A percentile compares a stretch with the other conserved stretches of the same genome.
These are phyloP conservation scores for Phytophthora citrophthora DNA, from an alignment of 352 stramenopile species.

Conservation along the genomic window DNA sequence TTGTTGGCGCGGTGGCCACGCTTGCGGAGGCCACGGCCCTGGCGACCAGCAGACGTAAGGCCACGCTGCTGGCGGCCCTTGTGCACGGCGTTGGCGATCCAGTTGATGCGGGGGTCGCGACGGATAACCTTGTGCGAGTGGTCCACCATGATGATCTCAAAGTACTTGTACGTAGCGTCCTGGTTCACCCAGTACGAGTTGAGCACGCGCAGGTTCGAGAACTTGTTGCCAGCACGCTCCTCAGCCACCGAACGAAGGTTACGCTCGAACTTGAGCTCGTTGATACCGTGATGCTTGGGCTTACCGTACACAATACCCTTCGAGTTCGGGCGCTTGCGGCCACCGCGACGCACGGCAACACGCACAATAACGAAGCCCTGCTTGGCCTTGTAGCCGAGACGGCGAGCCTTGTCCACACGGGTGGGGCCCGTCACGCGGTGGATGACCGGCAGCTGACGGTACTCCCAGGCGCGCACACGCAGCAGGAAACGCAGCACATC, in stretches of 20 bases:
- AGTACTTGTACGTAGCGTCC: conserved; percentile 99
- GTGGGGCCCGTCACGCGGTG: conserved; percentile 94
- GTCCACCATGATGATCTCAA: conserved; percentile 99
- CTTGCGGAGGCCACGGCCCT: conserved; percentile 97
- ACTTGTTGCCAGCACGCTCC: conserved; percentile 98
- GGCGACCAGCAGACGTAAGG: conserved; percentile 97
- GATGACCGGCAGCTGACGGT: conserved; percentile 98
- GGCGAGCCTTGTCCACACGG: conserved; percentile 99
- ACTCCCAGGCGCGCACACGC: conserved; percentile 98
- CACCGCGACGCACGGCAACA: conserved; percentile 97
- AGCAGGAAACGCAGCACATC: conserved; percentile 99
- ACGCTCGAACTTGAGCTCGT: conserved; percentile 99
- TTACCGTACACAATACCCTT: conserved; percentile 99
- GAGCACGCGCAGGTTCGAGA: conserved; percentile 98
- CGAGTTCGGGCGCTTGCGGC: conserved; percentile 98
- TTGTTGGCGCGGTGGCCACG: conserved; percentile 99
- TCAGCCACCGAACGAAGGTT: conserved; percentile 98
- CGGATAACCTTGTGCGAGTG: conserved; percentile 98
- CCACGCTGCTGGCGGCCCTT: conserved; percentile 99
- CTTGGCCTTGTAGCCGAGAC: conserved; percentile 99
- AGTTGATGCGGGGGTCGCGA: conserved; percentile 99
- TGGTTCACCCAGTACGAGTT: conserved; percentile 99
- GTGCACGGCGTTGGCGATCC: conserved; percentile 99
- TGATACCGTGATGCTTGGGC: conserved; percentile 99
- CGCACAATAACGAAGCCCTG: conserved; percentile 98